Evolutionary conservation across 495 filamentous ascomycete species (phyloP).

Genomic region (Penicillium egyptiacum): DNA sequence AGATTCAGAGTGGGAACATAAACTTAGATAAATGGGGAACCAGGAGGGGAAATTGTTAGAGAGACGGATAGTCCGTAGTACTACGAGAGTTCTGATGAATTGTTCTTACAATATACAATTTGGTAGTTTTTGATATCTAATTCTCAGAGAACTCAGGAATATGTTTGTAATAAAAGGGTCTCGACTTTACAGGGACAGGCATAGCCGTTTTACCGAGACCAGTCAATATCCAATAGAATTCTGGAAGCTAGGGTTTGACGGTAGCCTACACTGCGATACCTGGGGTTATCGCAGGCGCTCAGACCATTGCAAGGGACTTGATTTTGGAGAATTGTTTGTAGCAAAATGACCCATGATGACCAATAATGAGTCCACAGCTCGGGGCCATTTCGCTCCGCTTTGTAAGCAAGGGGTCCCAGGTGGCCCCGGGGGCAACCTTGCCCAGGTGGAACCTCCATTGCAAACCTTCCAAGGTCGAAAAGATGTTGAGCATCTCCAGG

Average conservation of each 20-base stretch:
- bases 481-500: background rate
- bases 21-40: constrained; percentile 2
- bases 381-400: background rate
- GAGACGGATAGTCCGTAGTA: too few species aligned
- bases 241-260: background rate
- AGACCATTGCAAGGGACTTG: background rate
- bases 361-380: background rate
- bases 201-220: too few species aligned
- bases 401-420: background rate
- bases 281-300: background rate
- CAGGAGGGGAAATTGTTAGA: background rate
- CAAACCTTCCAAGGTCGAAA: background rate
- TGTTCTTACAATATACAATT: background rate
- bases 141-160: background rate
- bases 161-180: background rate
- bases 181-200: background rate
- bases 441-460: too few species aligned
- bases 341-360: too few species aligned
- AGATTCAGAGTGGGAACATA: background rate
- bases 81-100: background rate
- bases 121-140: background rate
- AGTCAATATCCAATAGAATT: background rate
- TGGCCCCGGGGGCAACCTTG: too few species aligned
- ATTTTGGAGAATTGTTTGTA: background rate
- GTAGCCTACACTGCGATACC: background rate